Conservation (phyloP, 495 filamentous ascomycete species). For the Aspergillus hancockii region DNA sequence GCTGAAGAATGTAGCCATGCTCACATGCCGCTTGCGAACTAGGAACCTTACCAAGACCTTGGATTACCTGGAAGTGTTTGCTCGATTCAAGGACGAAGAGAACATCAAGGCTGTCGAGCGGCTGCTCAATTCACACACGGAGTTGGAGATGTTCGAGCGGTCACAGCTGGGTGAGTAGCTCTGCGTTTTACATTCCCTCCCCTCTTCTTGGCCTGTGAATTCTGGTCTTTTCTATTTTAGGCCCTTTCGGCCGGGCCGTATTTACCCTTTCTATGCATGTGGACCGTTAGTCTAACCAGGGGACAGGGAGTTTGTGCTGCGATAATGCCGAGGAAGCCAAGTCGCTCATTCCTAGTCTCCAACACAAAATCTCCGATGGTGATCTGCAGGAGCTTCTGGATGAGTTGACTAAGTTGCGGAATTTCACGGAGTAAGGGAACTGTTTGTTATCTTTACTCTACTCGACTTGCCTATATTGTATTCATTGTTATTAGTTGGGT, state of each 20-base stretch:
- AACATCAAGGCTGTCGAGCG: constrained; percentile 90
- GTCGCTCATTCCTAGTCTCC: constrained; percentile 87
- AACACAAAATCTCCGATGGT: constrained; percentile 82
- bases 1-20: background rate
- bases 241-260: background rate
- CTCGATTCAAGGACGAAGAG: constrained; percentile 91
- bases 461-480: background rate
- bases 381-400: constrained; percentile 85
- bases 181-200: constrained; percentile 15
- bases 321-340: constrained; percentile 94
- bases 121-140: constrained; percentile 70
- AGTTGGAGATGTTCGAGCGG: constrained; percentile 87
- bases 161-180: constrained; percentile 78
- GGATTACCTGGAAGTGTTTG: constrained; percentile 89
- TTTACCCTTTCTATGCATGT: background rate
- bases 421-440: constrained; percentile 48
- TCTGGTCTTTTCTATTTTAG: constrained; percentile 11
- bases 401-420: constrained; percentile 80
- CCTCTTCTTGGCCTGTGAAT: background rate
- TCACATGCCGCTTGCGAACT: constrained; percentile 11
- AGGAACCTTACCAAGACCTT: constrained; percentile 77
- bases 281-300: constrained; percentile 15
- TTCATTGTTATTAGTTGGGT: background rate
- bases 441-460: background rate
- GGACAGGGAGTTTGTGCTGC: constrained; percentile 81